Conservation (phyloP, 176 grass and related monocot species). For the Melocanna baccifera region DNA sequence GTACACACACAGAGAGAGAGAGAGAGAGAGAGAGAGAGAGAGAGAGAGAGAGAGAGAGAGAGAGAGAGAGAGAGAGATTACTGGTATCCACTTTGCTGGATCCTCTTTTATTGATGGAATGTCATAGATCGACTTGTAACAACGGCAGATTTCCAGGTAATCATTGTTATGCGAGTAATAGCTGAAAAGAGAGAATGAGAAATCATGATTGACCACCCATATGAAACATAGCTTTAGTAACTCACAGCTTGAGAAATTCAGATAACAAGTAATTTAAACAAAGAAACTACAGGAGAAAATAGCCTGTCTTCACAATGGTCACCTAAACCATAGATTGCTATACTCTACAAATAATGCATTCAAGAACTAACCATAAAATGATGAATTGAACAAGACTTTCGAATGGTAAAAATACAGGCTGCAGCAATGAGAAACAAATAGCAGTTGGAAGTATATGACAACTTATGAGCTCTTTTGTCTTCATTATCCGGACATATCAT, state of each 20-base stretch:
- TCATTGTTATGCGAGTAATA: constrained; percentile 88
- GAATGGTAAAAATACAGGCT: background rate
- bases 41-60: background rate
- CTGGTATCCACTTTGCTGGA: constrained; percentile 73
- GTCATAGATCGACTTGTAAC: constrained; percentile 93
- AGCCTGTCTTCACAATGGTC: background rate
- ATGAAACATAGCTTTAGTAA: background rate
- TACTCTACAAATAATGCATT: background rate
- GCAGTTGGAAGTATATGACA: background rate
- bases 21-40: background rate
- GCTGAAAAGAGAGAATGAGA: constrained; percentile 32
- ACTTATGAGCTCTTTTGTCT: background rate
- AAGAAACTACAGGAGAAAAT: background rate
- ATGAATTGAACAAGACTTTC: background rate
- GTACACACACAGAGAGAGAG: background rate
- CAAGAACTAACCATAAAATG: background rate
- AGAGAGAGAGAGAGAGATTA: constrained; percentile 22
- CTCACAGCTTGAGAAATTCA: background rate
- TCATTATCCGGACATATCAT: background rate
- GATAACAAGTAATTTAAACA: background rate
- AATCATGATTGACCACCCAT: background rate
- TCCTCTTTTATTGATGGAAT: constrained; percentile 91
- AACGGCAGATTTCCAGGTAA: constrained; percentile 87
- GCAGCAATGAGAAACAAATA: background rate
- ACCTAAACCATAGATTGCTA: background rate